A percentile compares a stretch with the other conserved stretches of the same genome.
These are phyloP conservation scores for Fusarium secorum DNA, from an alignment of 2,329 filamentous ascomycete species.

Conservation along the genomic window DNA sequence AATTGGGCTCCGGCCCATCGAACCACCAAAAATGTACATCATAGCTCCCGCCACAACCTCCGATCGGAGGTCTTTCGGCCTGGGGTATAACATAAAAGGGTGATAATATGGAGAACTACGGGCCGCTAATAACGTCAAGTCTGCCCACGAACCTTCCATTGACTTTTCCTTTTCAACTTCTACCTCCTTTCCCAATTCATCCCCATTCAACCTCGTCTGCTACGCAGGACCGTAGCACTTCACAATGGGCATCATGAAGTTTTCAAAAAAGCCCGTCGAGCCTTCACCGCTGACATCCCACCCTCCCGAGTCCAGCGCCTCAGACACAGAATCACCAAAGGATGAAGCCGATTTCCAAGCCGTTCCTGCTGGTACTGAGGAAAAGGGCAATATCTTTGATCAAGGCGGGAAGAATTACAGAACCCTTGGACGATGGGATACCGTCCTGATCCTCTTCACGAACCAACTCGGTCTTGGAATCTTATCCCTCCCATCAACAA, in stretches of 20 bases:
- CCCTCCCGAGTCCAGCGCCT: conserved; percentile 13
- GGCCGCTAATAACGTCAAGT: conserved; percentile 27
- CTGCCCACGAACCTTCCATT: not conserved
- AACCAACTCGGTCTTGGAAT: conserved; percentile 45
- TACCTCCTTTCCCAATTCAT: not conserved
- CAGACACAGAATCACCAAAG: conserved; percentile 27
- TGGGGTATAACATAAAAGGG: conserved; percentile 28
- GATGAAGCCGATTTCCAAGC: conserved; percentile 25
- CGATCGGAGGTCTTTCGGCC: conserved; percentile 29
- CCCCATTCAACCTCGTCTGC: not conserved
- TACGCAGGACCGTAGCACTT: not conserved
- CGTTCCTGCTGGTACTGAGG: conserved; percentile 18
- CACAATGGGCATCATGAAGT: conserved; percentile 28
- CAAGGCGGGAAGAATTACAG: conserved; percentile 41
- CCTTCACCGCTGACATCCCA: not conserved
- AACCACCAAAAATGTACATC: conserved; percentile 12
- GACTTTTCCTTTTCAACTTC: conserved; percentile 1
- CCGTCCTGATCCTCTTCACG: conserved; percentile 39
- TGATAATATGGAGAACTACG: conserved; percentile 30
- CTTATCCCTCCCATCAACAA: conserved; percentile 75
- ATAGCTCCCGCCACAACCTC: conserved; percentile 30
- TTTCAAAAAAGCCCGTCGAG: conserved; percentile 13
- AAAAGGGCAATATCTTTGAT: conserved; percentile 37
- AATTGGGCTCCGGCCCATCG: conserved; percentile 24
- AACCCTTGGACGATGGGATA: conserved; percentile 39